Evolutionary conservation across 139 green algal species (phyloP), one percentile per base, ranked within the genome.

Genomic region (Chlamydomonas incerta): DNA sequence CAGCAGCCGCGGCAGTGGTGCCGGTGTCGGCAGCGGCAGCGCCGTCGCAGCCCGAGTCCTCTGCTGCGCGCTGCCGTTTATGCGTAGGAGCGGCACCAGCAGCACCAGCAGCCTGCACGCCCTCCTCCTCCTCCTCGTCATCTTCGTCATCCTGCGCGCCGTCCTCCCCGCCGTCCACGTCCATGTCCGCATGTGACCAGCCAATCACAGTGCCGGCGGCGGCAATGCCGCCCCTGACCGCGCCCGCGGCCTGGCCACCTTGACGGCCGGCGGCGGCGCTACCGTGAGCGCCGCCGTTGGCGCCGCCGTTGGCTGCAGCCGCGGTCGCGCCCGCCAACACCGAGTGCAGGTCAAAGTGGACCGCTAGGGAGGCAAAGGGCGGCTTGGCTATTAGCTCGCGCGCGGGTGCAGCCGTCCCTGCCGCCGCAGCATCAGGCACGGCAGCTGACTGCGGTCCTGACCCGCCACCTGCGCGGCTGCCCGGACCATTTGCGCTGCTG

Each of bases 291-390:
- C 13, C 58, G 28, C 63, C n/a, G 63, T 21, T 37, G 29, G n/a
- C n/a, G 29, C 18, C 63, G 6, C 63, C 63, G n/a, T 70, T 29
- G 63, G 18, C 60, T 5, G 26, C 24, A 4, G 63, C 60, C 24
- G 60, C n/a, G 14, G n/a, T 14, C 67, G 33, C 31, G 33, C 18
- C 13, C 3, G 21, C 62, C 62, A 23, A 46, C 67, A 28, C 17
- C 14, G 33, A 33, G 1, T 70, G 33, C 33, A 85, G 23, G n/a
- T 85, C 79, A 26, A 85, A 76, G 46, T 85, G 79, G 20, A 85
- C 79, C 1, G 79, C 79, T 2, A 85, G n/a, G 3, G 79, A 85
- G n/a, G 79, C 73, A 31, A 33, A 50, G 65, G 62, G 31, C 18
- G 11, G 26, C 24, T 68, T 14, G 1, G 9, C 26, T 57, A 41